Percentiles rank a stretch among this genome's conserved stretches.
Conservation (phyloP, 1,284 basidiomycete genomes). For the Mrakiaceae sp. region DNA sequence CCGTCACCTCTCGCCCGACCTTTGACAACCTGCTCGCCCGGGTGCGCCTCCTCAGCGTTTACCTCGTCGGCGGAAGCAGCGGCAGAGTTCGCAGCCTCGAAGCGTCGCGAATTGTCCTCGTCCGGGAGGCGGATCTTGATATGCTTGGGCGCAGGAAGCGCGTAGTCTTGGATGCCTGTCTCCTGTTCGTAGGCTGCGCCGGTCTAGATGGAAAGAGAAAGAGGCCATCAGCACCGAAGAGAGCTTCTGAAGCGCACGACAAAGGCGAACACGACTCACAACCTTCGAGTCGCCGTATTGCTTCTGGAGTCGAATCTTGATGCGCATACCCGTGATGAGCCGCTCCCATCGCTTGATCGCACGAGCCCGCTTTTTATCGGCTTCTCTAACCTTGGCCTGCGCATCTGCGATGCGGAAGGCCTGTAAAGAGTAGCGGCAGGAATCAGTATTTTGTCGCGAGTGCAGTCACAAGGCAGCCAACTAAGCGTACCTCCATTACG, state of each 20-base stretch:
- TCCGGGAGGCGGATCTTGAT: background rate
- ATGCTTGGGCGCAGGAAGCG: conserved; percentile 15
- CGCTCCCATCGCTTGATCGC: conserved; percentile 81
- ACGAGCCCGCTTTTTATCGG: conserved; percentile 62
- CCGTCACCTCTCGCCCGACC: conserved; percentile 31
- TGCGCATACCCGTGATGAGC: conserved; percentile 75
- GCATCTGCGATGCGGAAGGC: conserved; percentile 75
- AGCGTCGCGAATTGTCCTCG: background rate
- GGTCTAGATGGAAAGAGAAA: background rate
- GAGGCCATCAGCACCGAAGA: background rate
- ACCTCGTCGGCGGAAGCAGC: no score
- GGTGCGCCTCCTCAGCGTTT: background rate
- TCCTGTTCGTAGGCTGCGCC: conserved; percentile 12
- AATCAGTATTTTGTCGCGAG: background rate
- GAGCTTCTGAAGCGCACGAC: background rate
- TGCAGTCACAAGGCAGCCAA: background rate
- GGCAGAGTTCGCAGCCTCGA: background rate
- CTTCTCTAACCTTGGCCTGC: conserved; percentile 63
- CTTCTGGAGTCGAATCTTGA: conserved; percentile 66
- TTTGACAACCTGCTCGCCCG: background rate
- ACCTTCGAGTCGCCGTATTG: conserved; percentile 52
- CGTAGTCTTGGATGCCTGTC: conserved; percentile 5
- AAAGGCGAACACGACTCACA: background rate
- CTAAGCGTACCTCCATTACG: conserved; percentile 56
- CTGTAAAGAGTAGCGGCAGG: conserved; percentile 34